Base-by-base conservation (phyloP, 176 grass and related monocot genomes). In the Triticum urartu region DNA sequence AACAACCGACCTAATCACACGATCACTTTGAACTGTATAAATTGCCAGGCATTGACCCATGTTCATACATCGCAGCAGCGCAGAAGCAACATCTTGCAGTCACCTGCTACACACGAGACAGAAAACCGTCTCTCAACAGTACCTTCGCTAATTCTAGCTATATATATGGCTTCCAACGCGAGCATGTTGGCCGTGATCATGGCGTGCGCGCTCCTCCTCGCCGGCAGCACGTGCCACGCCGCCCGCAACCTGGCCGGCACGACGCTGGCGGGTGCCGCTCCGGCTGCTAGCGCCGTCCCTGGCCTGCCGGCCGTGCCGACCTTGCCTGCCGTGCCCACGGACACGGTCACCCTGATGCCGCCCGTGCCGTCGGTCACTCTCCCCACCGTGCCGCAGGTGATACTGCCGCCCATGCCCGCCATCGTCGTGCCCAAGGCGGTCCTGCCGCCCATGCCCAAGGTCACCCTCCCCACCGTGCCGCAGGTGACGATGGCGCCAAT, bases 141-240 rank as follows among this genome's bases (percentile, higher is more conserved):
- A 43, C 42, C 10, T 43, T 43, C 42, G 2, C 42, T 43, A 43
- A 3, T 43, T 43, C 42, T 11, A 43, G 42, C 42, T 0, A 43
- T 21, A 85, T 0, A 43, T 21, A 85, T 77, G 72, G 72, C 40
- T 85, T 66, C 59, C 18, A 34, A 4, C 3, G 58, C 38, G 26
- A 84, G 25, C 59, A 15, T 84, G 25, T 24, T 76, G 39, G 71
- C 59, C 59, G n/a, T 76, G 70, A 2, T 64, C 71, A 84, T 65
- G 82, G 82, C 59, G 59, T 76, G 59, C 59, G 3, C 26, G 2
- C 71, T 76, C 22, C 71, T 76, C 22, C 52, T 74, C 24, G 54
- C 69, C 12, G 32, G 59, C 72, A 77, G 8, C 12, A 50, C 40
- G 11, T 85, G 83, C 59, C 28, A 77, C 10, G 83, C 83, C 38